Conservation (phyloP, 495 filamentous ascomycete species). For the Delitschia confertaspora region DNA sequence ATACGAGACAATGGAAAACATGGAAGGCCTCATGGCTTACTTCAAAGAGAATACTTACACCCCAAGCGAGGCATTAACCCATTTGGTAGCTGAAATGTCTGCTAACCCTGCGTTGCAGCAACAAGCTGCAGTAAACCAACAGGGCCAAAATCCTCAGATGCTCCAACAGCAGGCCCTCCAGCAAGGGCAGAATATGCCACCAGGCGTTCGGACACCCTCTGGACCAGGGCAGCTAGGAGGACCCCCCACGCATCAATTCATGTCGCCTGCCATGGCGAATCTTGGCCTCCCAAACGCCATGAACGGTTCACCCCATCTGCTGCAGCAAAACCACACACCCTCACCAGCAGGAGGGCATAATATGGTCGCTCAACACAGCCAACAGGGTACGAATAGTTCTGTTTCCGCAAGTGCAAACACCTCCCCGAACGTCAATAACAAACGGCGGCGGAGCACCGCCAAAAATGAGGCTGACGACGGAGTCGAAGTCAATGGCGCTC, state of each 20-base stretch:
- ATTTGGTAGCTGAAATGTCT: slow-evolving; percentile 24
- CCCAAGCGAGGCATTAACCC: slow-evolving; percentile 30
- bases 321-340: slow-evolving; percentile 31
- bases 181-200: slow-evolving; percentile 17
- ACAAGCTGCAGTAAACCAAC: slow-evolving; percentile 25
- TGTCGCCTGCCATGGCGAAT: slow-evolving; percentile 48
- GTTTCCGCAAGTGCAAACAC: slow-evolving; percentile 67
- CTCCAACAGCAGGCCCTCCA: slow-evolving; percentile 11
- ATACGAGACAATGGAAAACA: slow-evolving; percentile 36
- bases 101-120: slow-evolving; percentile 23
- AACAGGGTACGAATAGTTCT: slow-evolving; percentile 57
- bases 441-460: slow-evolving; percentile 67
- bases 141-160: slow-evolving; percentile 22
- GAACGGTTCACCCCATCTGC: slow-evolving; percentile 48
- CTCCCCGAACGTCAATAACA: slow-evolving; percentile 69
- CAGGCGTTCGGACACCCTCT: slow-evolving; percentile 18
- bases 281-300: slow-evolving; percentile 42
- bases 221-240: slow-evolving; percentile 20
- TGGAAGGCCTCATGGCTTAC: slow-evolving; percentile 34
- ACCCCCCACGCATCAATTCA: slow-evolving; percentile 39
- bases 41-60: slow-evolving; percentile 30
- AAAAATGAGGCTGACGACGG: slow-evolving; percentile 64
- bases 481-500: slow-evolving; percentile 28
- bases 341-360: slow-evolving; percentile 45
- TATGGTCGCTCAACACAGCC: slow-evolving; percentile 65